Evolutionary conservation across 306 rosid species (phyloP).

Genomic region (Pueraria montana): DNA sequence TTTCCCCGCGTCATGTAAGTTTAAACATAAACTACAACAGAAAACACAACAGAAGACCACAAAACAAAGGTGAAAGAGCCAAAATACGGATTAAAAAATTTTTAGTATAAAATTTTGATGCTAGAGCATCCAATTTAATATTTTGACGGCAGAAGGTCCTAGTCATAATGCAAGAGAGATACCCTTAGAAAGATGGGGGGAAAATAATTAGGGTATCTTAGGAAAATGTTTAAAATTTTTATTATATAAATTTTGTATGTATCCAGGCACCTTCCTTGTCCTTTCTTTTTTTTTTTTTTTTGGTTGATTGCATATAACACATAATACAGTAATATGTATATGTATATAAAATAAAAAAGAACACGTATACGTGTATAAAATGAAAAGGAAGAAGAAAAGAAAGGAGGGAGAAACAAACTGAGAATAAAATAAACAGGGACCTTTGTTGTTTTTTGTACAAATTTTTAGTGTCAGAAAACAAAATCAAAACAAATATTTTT

Average conservation of each 20-base stretch:
- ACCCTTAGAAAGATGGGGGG: neutral
- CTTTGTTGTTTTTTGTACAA: neutral
- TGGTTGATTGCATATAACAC: conserved; percentile 1
- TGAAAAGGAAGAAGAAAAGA: neutral
- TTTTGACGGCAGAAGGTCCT: neutral
- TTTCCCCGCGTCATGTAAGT: neutral
- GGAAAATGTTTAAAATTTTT: neutral
- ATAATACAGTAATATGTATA: neutral
- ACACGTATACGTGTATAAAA: neutral
- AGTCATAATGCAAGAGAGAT: neutral
- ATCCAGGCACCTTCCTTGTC: conserved; percentile 4
- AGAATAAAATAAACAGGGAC: neutral
- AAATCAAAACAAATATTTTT: neutral
- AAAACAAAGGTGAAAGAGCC: conserved; percentile 7
- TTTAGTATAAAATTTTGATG: neutral
- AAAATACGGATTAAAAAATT: neutral
- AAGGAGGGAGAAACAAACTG: neutral
- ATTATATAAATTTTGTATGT: neutral
- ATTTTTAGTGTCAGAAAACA: neutral
- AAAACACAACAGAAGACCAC: neutral
- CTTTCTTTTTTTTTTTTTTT: neutral
- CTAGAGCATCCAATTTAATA: neutral
- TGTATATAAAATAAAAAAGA: neutral
- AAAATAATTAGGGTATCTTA: neutral
- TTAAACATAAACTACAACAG: conserved; percentile 2